A percentile compares a stretch with the other conserved stretches of the same genome.
These are phyloP conservation scores for Ormosia semicastrata DNA, from an alignment of 306 rosid genomes.

Conservation along the genomic window DNA sequence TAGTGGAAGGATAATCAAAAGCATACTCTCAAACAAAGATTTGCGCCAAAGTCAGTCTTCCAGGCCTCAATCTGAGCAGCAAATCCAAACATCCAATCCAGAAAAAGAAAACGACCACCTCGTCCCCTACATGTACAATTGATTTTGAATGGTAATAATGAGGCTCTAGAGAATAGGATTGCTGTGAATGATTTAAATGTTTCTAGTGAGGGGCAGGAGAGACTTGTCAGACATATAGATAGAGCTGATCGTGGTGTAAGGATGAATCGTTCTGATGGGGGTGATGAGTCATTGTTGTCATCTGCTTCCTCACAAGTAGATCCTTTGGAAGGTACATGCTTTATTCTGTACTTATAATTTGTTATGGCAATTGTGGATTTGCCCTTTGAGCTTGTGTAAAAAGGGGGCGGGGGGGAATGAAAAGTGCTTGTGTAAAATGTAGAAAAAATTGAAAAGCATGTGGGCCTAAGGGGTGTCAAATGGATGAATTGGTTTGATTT, in stretches of 20 bases:
- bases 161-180: slow-evolving; percentile 19
- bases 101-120: slow-evolving; percentile 53
- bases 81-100: slow-evolving; percentile 41
- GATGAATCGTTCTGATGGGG: slow-evolving; percentile 32
- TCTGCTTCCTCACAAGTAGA: slow-evolving; percentile 7
- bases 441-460: not conserved
- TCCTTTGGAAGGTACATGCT: slow-evolving; percentile 30
- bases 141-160: slow-evolving; percentile 34
- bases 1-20: slow-evolving; percentile 54
- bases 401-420: no score
- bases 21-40: slow-evolving; percentile 64
- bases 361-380: not conserved
- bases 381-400: not conserved
- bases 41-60: slow-evolving; percentile 54
- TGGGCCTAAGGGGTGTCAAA: no score
- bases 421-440: no score
- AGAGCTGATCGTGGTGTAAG: no score
- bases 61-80: slow-evolving; percentile 44
- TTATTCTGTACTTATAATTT: not conserved
- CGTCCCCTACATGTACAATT: slow-evolving; percentile 49
- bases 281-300: slow-evolving; percentile 7
- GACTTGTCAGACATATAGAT: slow-evolving; percentile 31
- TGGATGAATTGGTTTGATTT: no score
- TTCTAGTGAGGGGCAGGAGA: slow-evolving; percentile 30
- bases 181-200: slow-evolving; percentile 31